A percentile compares a stretch with the other conserved stretches of the same genome.
Evolutionary conservation across 768 basidiomycete species (phyloP).

Genomic region (Auriscalpium microsporum): DNA sequence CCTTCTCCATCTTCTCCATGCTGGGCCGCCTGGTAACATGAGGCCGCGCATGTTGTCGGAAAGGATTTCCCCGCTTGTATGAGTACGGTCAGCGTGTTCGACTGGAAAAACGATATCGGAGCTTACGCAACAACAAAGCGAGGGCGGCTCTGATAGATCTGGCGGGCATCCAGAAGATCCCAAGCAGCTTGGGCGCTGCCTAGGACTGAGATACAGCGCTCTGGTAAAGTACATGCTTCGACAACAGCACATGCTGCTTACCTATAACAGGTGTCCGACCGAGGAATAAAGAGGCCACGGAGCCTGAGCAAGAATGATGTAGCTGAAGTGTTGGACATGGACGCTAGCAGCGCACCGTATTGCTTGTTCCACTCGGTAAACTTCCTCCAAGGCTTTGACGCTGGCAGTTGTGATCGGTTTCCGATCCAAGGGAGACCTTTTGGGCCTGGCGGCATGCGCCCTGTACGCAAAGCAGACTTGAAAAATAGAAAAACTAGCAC

Average conservation of each 20-base stretch:
- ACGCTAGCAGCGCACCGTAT: constrained; percentile 28
- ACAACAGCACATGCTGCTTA: constrained; percentile 8
- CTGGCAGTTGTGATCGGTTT: constrained; percentile 37
- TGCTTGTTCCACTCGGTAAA: constrained; percentile 38
- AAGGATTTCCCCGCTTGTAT: constrained; percentile 34
- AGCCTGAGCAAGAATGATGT: constrained; percentile 20
- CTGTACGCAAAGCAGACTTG: not conserved
- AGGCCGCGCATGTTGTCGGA: constrained; percentile 38
- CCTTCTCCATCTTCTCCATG: constrained; percentile 42
- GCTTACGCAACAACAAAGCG: constrained; percentile 36
- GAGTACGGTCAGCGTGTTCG: not conserved
- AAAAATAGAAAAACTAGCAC: not conserved
- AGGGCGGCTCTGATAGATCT: constrained; percentile 40
- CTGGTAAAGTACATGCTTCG: not conserved
- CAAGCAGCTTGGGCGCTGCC: constrained; percentile 38
- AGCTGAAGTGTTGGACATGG: not conserved
- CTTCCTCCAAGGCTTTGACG: constrained; percentile 38
- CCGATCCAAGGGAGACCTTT: constrained; percentile 36
- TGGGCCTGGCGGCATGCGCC: constrained; percentile 38
- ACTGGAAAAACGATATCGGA: not conserved
- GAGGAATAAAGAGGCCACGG: constrained; percentile 33
- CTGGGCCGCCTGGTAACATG: constrained; percentile 34
- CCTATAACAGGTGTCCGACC: constrained; percentile 36
- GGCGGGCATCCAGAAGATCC: constrained; percentile 39
- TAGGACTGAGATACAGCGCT: constrained; percentile 24